Evolutionary conservation across 179 eudicot species (phyloP).

Genomic region (Silene vulgaris): DNA sequence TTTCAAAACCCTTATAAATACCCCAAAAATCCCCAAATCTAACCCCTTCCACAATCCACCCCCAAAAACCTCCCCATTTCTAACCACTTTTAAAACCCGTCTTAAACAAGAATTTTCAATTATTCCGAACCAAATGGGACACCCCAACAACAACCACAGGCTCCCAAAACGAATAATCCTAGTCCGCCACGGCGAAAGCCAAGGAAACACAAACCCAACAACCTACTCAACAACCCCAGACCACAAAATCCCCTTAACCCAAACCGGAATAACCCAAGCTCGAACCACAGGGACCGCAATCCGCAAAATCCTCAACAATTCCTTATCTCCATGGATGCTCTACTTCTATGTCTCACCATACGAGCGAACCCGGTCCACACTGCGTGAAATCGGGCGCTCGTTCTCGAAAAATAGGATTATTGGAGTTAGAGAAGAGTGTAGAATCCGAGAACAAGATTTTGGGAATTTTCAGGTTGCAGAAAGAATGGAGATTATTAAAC

Average conservation of each 20-base stretch:
- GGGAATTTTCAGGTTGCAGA: slow-evolving; percentile 58
- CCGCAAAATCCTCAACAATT: slow-evolving; percentile 28
- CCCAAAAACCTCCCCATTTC: background rate
- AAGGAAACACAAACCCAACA: slow-evolving; percentile 34
- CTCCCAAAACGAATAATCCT: slow-evolving; percentile 43
- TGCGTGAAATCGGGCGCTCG: slow-evolving; percentile 49
- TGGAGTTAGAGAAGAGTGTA: slow-evolving; percentile 59
- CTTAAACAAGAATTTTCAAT: background rate
- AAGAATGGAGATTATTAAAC: slow-evolving; percentile 42
- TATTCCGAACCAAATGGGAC: background rate
- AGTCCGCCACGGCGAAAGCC: slow-evolving; percentile 42
- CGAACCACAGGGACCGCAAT: slow-evolving; percentile 33
- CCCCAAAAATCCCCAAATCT: background rate
- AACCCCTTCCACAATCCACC: background rate
- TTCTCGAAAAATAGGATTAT: slow-evolving; percentile 36
- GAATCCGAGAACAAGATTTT: slow-evolving; percentile 56
- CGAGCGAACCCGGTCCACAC: slow-evolving; percentile 43
- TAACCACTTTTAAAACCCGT: background rate
- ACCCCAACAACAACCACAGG: background rate
- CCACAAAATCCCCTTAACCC: slow-evolving; percentile 43
- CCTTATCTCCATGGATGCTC: slow-evolving; percentile 30
- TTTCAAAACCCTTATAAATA: slow-evolving; percentile 10
- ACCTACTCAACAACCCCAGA: slow-evolving; percentile 44
- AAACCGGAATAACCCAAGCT: slow-evolving; percentile 35
- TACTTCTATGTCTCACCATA: slow-evolving; percentile 59